These are phyloP conservation scores for Xerocomellus chrysenteron DNA, from an alignment of 768 basidiomycete species.

Conservation along the genomic window DNA sequence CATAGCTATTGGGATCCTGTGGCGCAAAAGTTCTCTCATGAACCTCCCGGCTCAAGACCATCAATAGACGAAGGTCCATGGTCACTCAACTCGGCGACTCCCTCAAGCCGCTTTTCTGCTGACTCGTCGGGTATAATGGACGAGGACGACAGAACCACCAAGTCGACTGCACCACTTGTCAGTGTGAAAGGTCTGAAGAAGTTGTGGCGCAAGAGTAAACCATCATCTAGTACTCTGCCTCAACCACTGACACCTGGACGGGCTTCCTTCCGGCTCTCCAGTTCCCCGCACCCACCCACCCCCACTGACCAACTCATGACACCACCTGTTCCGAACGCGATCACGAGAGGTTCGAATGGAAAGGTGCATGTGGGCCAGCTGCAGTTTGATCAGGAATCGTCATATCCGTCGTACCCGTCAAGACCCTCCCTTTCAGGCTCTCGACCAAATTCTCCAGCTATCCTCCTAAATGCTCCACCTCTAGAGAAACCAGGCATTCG, in stretches of 20 bases:
- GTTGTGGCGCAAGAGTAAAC: constrained; percentile 75
- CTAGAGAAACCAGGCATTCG: constrained; percentile 48
- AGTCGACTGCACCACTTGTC: constrained; percentile 51
- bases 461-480: constrained; percentile 17
- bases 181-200: constrained; percentile 73
- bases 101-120: constrained; percentile 71
- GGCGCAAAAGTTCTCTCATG: constrained; percentile 22
- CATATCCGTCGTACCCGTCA: constrained; percentile 49
- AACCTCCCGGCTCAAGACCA: constrained; percentile 22
- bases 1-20: constrained; percentile 46
- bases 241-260: constrained; percentile 38
- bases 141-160: constrained; percentile 32
- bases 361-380: constrained; percentile 45
- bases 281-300: constrained; percentile 34
- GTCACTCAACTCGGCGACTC: constrained; percentile 22
- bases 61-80: constrained; percentile 19
- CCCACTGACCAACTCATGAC: constrained; percentile 31
- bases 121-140: constrained; percentile 54
- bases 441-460: constrained; percentile 28
- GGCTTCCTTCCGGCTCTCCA: constrained; percentile 32
- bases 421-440: constrained; percentile 36
- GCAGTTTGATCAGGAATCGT: constrained; percentile 60
- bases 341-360: constrained; percentile 17
- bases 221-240: constrained; percentile 34
- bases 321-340: constrained; percentile 26